Conservation (phyloP, 345 rosid species). For the Hibiscus mutabilis region DNA sequence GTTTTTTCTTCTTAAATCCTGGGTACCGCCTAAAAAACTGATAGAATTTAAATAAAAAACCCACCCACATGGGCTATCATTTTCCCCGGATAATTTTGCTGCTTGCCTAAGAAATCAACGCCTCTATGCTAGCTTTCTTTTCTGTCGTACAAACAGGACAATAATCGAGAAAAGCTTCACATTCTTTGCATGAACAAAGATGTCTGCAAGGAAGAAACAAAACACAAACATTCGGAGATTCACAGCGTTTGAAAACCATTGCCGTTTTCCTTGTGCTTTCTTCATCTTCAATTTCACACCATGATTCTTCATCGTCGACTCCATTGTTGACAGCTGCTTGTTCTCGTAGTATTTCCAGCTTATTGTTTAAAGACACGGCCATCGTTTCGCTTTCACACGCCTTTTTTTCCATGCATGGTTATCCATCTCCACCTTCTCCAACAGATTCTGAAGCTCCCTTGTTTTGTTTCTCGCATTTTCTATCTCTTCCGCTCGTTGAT, state of each 20-base stretch:
- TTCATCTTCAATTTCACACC: slow-evolving; percentile 14
- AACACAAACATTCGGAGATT: slow-evolving; percentile 42
- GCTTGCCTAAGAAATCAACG: slow-evolving; percentile 35
- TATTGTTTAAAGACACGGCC: slow-evolving; percentile 36
- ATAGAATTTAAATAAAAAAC: no score
- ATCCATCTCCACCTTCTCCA: slow-evolving; percentile 50
- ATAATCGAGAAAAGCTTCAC: slow-evolving; percentile 43
- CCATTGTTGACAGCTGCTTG: no score
- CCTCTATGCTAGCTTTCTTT: slow-evolving; percentile 73
- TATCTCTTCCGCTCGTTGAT: slow-evolving; percentile 56
- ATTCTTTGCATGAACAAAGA: slow-evolving; percentile 60
- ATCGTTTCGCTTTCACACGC: slow-evolving; percentile 52
- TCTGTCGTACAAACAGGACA: slow-evolving; percentile 69
- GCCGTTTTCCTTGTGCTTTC: background rate
- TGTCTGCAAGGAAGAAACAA: slow-evolving; percentile 93
- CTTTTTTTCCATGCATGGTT: slow-evolving; percentile 47
- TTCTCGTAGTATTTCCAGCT: slow-evolving; percentile 42
- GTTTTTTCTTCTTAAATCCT: no score
- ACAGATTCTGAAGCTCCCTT: slow-evolving; percentile 47
- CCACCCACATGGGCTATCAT: background rate
- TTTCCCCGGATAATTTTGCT: no score
- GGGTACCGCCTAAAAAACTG: background rate
- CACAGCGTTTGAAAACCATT: slow-evolving; percentile 45
- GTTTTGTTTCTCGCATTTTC: slow-evolving; percentile 37
- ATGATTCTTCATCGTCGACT: slow-evolving; percentile 54